These are phyloP conservation scores for Trichoderma semiorbis DNA, from an alignment of 2,329 filamentous ascomycete genomes.

Conservation along the genomic window DNA sequence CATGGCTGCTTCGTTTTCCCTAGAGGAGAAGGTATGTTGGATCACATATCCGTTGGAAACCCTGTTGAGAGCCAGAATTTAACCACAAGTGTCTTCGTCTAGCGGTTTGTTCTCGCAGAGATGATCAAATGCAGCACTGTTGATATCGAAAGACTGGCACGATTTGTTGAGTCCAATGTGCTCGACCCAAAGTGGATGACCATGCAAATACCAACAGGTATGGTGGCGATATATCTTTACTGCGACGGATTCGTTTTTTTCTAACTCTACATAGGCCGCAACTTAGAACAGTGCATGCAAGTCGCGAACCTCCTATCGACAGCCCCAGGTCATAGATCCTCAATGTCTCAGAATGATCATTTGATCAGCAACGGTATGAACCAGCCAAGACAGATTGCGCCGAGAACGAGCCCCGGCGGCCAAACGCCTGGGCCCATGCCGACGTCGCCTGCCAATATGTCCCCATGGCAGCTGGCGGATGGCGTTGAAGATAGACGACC, in stretches of 20 bases:
- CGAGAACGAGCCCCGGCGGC: conserved; percentile 5
- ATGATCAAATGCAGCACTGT: conserved; percentile 55
- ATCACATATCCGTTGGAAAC: neutral
- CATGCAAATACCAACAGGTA: conserved; percentile 49
- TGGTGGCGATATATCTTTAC: conserved; percentile 19
- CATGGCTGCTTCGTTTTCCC: conserved; percentile 16
- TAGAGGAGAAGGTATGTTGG: conserved; percentile 19
- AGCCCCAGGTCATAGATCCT: neutral
- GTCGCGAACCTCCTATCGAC: conserved; percentile 39
- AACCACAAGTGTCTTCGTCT: neutral
- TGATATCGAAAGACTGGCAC: conserved; percentile 43
- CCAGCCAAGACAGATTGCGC: neutral
- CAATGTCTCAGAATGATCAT: conserved; percentile 15
- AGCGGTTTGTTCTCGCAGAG: conserved; percentile 57
- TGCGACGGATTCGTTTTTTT: neutral
- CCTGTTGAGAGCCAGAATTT: neutral
- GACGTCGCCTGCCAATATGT: conserved; percentile 19
- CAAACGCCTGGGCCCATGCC: neutral
- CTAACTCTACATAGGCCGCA: conserved; percentile 38
- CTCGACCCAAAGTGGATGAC: conserved; percentile 45
- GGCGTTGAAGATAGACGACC: conserved; percentile 17
- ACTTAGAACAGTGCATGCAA: conserved; percentile 44
- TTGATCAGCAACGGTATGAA: conserved; percentile 1
- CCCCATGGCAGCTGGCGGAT: conserved; percentile 25
- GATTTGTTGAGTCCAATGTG: conserved; percentile 43